Evolutionary conservation across 2,329 filamentous ascomycete genomes (phyloP), one percentile per base, ranked within the genome.

Genomic region (Fusarium paranaense): DNA sequence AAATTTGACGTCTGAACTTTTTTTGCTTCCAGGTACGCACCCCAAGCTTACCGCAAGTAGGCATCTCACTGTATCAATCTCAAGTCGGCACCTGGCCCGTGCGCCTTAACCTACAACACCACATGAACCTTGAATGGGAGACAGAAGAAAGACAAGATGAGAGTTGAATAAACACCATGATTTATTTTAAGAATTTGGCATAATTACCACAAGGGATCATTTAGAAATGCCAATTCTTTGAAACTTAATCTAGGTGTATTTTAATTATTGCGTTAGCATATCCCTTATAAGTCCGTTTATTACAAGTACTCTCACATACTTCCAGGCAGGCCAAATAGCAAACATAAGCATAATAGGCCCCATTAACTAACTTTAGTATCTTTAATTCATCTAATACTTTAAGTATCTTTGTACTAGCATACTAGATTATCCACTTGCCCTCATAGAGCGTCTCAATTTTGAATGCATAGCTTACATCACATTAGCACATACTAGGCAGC

Each of bases 1-100:
- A 52, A 52, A 52, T 52, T 52, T 52, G 27, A 52, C 47, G 4
- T 52, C 45, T 52, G 10, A 52, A 52, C 42, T 54, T 54, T 57
- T 25, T 13, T 50, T 40, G n/a, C 47, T n/a, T 52, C 9, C 9
- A 30, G 27, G 27, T 8, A 52, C 18, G 47, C 47, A 52, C 47
- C 5, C 6, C 2, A 27, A 13, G 27, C 47, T 52, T 52, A 52
- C 47, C 6, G 16, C 6, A 52, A 20, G 5, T 0, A 13, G 27
- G 10, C 5, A 52, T 13, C 1, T 30, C 16, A 3, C 18, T 27
- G 47, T 52, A 2, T 27, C 5, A 52, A 52, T 32, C 9, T 13
- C 3, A 52, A 52, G 47, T 52, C 47, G 47, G 47, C 27, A 52
- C 47, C 25, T 52, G 25, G 47, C 25, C 47, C 25, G 47, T 52